Evolutionary conservation across 306 rosid genomes (phyloP).

Genomic region (Cercis canadensis): DNA sequence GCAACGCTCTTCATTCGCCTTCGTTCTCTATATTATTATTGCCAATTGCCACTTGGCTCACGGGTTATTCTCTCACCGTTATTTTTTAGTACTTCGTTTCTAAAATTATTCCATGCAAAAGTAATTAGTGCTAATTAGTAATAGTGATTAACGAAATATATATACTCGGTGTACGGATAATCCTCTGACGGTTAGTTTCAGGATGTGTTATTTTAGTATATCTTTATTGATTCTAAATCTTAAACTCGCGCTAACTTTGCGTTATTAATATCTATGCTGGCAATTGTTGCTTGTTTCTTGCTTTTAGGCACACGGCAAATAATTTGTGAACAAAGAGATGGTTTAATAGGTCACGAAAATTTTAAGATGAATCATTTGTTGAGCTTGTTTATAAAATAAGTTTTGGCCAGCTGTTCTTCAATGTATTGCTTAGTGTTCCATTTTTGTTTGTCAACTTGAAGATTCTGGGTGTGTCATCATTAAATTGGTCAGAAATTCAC

Average conservation of each 20-base stretch:
- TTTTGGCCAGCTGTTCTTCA: constrained; percentile 32
- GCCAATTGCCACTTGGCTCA: background rate
- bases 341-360: constrained; percentile 29
- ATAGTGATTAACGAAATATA: background rate
- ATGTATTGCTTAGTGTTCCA: constrained; percentile 25
- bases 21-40: background rate
- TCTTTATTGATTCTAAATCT: constrained; percentile 2
- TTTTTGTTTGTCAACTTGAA: constrained; percentile 22
- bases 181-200: constrained; percentile 27
- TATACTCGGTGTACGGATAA: constrained; percentile 7
- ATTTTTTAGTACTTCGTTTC: background rate
- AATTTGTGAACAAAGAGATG: constrained; percentile 32
- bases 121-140: background rate
- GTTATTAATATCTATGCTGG: background rate
- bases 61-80: background rate
- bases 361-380: constrained; percentile 26
- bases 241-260: constrained; percentile 26
- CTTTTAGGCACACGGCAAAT: constrained; percentile 30
- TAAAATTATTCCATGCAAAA: constrained; percentile 18
- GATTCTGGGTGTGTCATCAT: background rate
- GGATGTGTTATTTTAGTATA: constrained; percentile 14
- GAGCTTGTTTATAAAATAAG: constrained; percentile 32
- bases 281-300: constrained; percentile 29
- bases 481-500: background rate
- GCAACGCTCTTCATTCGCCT: background rate